Percentiles rank a stretch among this genome's conserved stretches.
Conservation (phyloP, 306 rosid genomes). For the Citrullus amarus region DNA sequence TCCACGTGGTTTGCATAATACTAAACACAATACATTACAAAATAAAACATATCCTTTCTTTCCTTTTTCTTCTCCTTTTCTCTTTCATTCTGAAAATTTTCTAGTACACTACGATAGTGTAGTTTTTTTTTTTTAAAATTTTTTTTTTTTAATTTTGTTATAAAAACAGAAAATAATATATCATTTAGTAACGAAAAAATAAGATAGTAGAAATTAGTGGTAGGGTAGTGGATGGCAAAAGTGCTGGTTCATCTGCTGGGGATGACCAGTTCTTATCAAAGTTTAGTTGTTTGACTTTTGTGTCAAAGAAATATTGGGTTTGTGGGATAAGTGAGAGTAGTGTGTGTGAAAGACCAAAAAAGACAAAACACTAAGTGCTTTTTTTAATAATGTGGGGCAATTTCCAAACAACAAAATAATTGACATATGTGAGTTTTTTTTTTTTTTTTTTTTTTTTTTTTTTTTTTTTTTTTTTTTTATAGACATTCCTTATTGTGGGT, state of each 20-base stretch:
- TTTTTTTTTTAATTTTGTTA: too few relatives aligned
- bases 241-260: conserved; percentile 15
- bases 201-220: too few relatives aligned
- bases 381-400: background rate
- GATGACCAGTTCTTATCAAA: conserved; percentile 12
- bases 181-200: too few relatives aligned
- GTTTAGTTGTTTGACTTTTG: conserved; percentile 21
- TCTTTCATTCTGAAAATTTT: too few relatives aligned
- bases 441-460: background rate
- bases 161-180: too few relatives aligned
- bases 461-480: background rate
- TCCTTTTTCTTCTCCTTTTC: too few relatives aligned
- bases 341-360: background rate
- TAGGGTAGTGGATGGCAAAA: conserved; percentile 4
- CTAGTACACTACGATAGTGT: too few relatives aligned
- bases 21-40: background rate
- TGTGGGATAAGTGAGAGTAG: background rate
- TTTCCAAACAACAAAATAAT: background rate
- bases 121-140: too few relatives aligned
- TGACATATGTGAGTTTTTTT: background rate
- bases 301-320: background rate
- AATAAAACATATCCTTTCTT: background rate
- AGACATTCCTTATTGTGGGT: conserved; percentile 5
- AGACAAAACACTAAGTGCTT: background rate
- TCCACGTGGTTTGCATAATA: conserved; percentile 31